phyloP scores from a whole-genome alignment of 192 early-diverging fungal genomes.

The Gigaspora rosea region DNA sequence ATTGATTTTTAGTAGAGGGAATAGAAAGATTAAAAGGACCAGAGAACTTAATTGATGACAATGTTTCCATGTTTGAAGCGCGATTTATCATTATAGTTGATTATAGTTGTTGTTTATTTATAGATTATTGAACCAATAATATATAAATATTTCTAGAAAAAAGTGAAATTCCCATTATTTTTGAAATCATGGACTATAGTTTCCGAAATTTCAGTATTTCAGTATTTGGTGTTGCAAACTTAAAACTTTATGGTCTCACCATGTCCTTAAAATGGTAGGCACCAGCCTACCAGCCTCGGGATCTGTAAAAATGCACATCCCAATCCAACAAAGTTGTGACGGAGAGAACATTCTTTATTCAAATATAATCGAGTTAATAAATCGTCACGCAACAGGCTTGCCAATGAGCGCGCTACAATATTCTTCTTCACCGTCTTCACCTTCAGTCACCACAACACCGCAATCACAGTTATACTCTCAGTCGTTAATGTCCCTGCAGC shows the following conservation, averaged over 20 bases:
- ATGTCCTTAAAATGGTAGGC: too few species aligned
- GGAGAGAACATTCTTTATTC: neutral
- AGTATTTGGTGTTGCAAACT: too few species aligned
- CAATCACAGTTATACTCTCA: conserved; percentile 40
- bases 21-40: neutral
- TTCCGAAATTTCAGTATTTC: too few species aligned
- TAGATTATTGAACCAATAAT: neutral
- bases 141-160: too few species aligned
- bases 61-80: neutral
- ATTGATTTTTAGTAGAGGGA: neutral
- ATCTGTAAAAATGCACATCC: neutral
- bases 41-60: neutral
- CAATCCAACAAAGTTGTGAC: neutral
- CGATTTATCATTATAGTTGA: neutral
- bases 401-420: conserved; percentile 9
- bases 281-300: neutral
- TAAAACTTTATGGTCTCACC: too few species aligned
- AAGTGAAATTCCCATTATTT: too few species aligned
- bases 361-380: neutral
- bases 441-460: conserved; percentile 41
- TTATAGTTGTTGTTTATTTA: neutral
- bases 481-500: conserved; percentile 46
- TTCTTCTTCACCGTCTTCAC: conserved; percentile 31
- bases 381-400: neutral
- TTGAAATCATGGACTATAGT: too few species aligned